Conservation (phyloP, 179 eudicot species). For the Silene vulgaris region DNA sequence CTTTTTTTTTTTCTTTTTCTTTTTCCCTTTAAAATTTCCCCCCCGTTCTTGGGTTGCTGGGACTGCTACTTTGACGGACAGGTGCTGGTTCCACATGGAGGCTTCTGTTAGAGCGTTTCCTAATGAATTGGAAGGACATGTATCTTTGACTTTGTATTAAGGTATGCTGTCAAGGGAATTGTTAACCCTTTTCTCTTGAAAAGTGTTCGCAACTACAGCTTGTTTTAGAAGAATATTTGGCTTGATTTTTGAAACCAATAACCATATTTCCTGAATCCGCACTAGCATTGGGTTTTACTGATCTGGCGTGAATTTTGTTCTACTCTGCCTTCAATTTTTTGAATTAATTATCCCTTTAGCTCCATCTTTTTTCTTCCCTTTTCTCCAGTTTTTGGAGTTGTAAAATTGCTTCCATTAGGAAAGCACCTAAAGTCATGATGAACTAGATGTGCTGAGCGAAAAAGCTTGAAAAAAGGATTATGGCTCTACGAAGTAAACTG, state of each 20-base stretch:
- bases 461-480: slow-evolving; percentile 24
- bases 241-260: background rate
- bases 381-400: slow-evolving; percentile 11
- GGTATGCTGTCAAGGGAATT: slow-evolving; percentile 31
- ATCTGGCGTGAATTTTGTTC: background rate
- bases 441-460: slow-evolving; percentile 23
- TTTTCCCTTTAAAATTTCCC: background rate
- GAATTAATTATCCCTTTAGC: background rate
- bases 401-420: slow-evolving; percentile 21
- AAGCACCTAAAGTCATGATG: slow-evolving; percentile 18
- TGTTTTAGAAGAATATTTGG: slow-evolving; percentile 1
- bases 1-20: slow-evolving; percentile 2
- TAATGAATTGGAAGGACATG: slow-evolving; percentile 31
- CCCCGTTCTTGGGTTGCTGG: slow-evolving; percentile 21
- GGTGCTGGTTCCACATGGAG: slow-evolving; percentile 30
- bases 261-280: slow-evolving; percentile 16
- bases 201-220: slow-evolving; percentile 14
- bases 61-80: slow-evolving; percentile 29
- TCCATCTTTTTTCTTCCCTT: slow-evolving; percentile 5
- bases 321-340: background rate
- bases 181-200: slow-evolving; percentile 3
- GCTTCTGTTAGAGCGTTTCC: slow-evolving; percentile 32
- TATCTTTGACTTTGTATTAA: slow-evolving; percentile 26
- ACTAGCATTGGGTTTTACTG: background rate
- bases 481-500: slow-evolving; percentile 18